Evolutionary conservation across 208 protist species (phyloP).

Genomic region (Giardia muris): DNA sequence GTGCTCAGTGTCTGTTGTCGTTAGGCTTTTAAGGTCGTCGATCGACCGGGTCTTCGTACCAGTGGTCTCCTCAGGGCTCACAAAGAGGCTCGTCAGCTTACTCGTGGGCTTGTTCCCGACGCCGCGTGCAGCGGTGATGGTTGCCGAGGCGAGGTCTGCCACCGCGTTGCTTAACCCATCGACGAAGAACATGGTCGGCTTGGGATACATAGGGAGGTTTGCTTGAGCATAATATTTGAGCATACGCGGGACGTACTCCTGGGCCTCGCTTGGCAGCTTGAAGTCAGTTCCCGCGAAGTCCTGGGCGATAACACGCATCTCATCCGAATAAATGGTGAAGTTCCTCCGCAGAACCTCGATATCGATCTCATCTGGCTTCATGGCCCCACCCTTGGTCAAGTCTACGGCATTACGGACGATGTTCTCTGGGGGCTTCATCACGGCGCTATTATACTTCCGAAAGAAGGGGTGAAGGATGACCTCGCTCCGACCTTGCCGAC

Average conservation of each 20-base stretch:
- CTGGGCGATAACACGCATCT: background rate
- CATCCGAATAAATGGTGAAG: background rate
- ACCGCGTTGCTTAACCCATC: too few species aligned
- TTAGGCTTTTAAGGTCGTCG: too few species aligned
- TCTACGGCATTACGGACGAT: background rate
- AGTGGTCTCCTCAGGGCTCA: too few species aligned
- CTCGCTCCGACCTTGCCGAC: background rate
- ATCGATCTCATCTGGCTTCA: background rate
- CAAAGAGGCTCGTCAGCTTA: too few species aligned
- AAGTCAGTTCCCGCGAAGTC: constrained; percentile 21
- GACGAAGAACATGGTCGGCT: background rate
- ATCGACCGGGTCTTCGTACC: too few species aligned
- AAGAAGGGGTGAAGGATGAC: constrained; percentile 27
- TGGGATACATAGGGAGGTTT: background rate
- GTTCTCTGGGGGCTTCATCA: background rate
- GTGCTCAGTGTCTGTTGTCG: too few species aligned
- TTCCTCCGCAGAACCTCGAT: background rate
- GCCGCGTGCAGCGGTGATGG: too few species aligned
- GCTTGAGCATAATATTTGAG: background rate
- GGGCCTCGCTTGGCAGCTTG: background rate
- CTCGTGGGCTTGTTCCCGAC: too few species aligned
- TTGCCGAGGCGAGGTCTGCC: too few species aligned
- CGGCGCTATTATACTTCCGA: constrained; percentile 9
- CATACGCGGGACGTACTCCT: background rate
- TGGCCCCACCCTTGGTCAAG: background rate